Evolutionary conservation across 768 basidiomycete species (phyloP).

Genomic region (Chiua virens): DNA sequence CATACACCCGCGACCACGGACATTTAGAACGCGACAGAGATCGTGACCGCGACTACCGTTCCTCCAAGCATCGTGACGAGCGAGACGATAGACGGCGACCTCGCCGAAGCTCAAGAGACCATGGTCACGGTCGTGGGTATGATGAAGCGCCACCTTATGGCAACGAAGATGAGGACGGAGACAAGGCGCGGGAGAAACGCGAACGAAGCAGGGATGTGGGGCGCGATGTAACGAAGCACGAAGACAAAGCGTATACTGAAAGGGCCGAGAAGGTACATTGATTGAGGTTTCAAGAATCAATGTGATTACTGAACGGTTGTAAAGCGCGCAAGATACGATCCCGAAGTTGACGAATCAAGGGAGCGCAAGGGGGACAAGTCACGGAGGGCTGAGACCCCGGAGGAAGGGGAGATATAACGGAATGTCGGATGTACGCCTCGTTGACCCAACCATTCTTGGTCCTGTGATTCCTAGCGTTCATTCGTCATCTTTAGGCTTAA

Average conservation of each 20-base stretch:
- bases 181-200: constrained; percentile 36
- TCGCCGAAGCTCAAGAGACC: constrained; percentile 40
- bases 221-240: constrained; percentile 36
- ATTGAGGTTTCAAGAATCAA: neutral
- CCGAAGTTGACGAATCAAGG: constrained; percentile 44
- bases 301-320: constrained; percentile 12
- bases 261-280: constrained; percentile 64
- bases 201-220: constrained; percentile 47
- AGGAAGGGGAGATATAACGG: constrained; percentile 83
- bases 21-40: constrained; percentile 36
- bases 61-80: constrained; percentile 52
- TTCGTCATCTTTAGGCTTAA: neutral
- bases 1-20: constrained; percentile 35
- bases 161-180: constrained; percentile 41
- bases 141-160: constrained; percentile 45
- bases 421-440: constrained; percentile 8
- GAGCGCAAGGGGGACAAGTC: constrained; percentile 40
- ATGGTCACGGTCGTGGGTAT: constrained; percentile 43
- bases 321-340: constrained; percentile 57
- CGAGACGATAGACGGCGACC: constrained; percentile 53
- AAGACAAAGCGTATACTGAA: constrained; percentile 51
- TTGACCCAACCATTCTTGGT: neutral
- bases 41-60: constrained; percentile 42
- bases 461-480: constrained; percentile 1
- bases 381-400: constrained; percentile 71